Evolutionary conservation across 805 yeast genomes (phyloP), one percentile per base, ranked within the genome.

Genomic region (Kodamaea hsintzibuensis): DNA sequence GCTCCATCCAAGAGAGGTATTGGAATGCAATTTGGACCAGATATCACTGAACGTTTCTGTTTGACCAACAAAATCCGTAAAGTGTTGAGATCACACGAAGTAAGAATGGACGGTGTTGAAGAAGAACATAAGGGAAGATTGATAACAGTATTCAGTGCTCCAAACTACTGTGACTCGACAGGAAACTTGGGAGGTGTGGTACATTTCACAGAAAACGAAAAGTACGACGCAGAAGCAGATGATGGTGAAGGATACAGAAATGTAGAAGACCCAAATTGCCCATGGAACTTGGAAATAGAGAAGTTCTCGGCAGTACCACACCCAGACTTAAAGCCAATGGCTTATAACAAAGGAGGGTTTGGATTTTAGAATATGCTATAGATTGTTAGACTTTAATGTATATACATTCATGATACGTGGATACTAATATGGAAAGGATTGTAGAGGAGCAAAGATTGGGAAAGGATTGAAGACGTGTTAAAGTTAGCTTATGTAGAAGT

Each of bases 11-110:
- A 91, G 71, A 83, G 99, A 68, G 99, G 99, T 43, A 84, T 93
- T 53, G 98, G 98, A 30, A 82, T 90, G 69, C 97, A 95, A 68
- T 95, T 95, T 70, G 99, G 99, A 1, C 97, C 98, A 8, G 98
- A 95, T 67, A 82, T 95, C 56, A 93, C 99, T 3, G 84, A 83
- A 49, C 68, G 80, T 42, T 95, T 93, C 78, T 83, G 96, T 63
- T 77, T 85, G 44, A 68, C 68, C 42, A 95, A 95, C 69, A 79
- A 81, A 33, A 76, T 95, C 56, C 81, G 86, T 62, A 92, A 89
- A 53, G 82, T 95, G 42, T 87, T 95, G 62, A 81, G 99, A 63
- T 91, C 98, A 2, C 99, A 95, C 66, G 99, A 95, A 72, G 97
- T 93, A 7, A 81, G 98, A 66, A 87, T 88, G 88, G 86, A 81